Percentiles rank a stretch among this genome's conserved stretches.
phyloP scores from a whole-genome alignment of 306 rosid species.

The Lupinus albus region DNA sequence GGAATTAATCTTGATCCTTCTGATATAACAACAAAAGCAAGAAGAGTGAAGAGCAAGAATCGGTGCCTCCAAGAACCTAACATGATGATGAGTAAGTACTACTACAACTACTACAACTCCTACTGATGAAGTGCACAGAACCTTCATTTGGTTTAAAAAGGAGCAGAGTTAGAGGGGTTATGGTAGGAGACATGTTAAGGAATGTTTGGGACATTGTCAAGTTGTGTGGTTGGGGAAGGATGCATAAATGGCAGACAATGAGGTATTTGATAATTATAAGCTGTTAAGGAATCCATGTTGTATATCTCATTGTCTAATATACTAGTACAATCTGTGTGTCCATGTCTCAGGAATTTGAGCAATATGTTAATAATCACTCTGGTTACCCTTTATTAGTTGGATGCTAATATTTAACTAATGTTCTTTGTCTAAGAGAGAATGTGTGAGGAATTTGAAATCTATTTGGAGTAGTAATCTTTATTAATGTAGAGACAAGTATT shows the following conservation, averaged over 20 bases:
- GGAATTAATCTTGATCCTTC: slow-evolving; percentile 79
- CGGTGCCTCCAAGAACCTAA: slow-evolving; percentile 56
- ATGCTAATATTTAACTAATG: slow-evolving; percentile 38
- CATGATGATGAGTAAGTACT: slow-evolving; percentile 42
- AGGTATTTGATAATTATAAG: slow-evolving; percentile 54
- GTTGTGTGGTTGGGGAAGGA: slow-evolving; percentile 68
- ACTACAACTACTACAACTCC: neutral
- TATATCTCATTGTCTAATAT: slow-evolving; percentile 49
- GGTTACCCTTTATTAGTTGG: slow-evolving; percentile 41
- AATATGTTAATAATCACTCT: slow-evolving; percentile 34
- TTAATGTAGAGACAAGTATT: too few relatives aligned
- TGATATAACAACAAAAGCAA: slow-evolving; percentile 54
- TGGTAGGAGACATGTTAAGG: slow-evolving; percentile 73
- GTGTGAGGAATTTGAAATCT: too few relatives aligned
- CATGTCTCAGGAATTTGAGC: slow-evolving; percentile 42
- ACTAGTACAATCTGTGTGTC: slow-evolving; percentile 44
- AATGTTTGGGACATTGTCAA: slow-evolving; percentile 72
- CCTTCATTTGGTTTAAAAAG: slow-evolving; percentile 39
- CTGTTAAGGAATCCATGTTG: slow-evolving; percentile 54
- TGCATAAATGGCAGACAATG: slow-evolving; percentile 77
- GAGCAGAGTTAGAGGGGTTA: slow-evolving; percentile 55
- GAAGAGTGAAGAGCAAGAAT: slow-evolving; percentile 58
- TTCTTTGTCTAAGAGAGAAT: too few relatives aligned
- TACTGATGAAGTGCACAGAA: slow-evolving; percentile 2
- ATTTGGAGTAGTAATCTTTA: too few relatives aligned